These are phyloP conservation scores for Trametes sp. DNA, from an alignment of 1,284 basidiomycete species.

Conservation along the genomic window DNA sequence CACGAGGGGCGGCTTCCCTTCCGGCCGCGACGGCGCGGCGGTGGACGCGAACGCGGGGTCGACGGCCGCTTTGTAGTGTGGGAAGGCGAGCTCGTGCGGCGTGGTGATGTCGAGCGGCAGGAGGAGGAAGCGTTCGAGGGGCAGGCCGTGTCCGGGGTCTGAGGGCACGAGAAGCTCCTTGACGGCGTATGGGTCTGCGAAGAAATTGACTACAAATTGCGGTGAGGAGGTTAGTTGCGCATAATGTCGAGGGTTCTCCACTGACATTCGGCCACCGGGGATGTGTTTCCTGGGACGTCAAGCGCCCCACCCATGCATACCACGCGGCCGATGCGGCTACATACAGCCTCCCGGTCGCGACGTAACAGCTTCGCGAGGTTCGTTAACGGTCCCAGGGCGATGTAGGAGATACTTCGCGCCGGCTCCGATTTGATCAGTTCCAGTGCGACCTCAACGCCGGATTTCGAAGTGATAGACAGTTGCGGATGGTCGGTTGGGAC, in stretches of 20 bases:
- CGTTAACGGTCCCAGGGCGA: constrained; percentile 90
- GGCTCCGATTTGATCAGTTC: constrained; percentile 69
- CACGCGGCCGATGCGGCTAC: constrained; percentile 73
- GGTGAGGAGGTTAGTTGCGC: background rate
- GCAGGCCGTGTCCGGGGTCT: constrained; percentile 51
- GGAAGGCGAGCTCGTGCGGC: constrained; percentile 79
- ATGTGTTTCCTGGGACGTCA: constrained; percentile 92
- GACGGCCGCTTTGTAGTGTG: constrained; percentile 59
- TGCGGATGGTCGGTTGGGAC: constrained; percentile 50
- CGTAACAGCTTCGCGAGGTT: constrained; percentile 80
- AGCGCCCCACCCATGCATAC: constrained; percentile 97
- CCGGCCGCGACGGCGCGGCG: constrained; percentile 51
- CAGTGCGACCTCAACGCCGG: constrained; percentile 72
- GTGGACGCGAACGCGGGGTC: constrained; percentile 63
- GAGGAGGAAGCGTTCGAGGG: constrained; percentile 72
- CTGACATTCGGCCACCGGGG: constrained; percentile 82
- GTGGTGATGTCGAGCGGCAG: constrained; percentile 86
- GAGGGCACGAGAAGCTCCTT: constrained; percentile 62
- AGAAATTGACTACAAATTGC: constrained; percentile 82
- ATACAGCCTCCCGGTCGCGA: constrained; percentile 61
- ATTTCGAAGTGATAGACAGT: constrained; percentile 56
- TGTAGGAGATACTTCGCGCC: constrained; percentile 77
- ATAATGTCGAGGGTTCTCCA: background rate
- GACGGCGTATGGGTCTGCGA: constrained; percentile 91
- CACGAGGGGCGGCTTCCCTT: constrained; percentile 60